phyloP scores from a whole-genome alignment of 805 yeast species.

The Wickerhamia fluorescens region DNA sequence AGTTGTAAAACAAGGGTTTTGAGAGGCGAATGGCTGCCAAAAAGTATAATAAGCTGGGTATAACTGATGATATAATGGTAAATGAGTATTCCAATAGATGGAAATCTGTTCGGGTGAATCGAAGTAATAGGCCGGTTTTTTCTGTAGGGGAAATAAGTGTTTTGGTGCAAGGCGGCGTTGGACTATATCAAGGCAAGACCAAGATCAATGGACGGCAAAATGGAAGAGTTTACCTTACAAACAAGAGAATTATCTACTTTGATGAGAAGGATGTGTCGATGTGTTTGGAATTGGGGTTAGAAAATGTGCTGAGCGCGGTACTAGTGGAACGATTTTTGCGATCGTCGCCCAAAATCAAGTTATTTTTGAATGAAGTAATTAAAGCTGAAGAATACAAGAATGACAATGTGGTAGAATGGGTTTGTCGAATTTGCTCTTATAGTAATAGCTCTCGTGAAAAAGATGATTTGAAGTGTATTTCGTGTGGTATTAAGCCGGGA shows the following conservation, averaged over 20 bases:
- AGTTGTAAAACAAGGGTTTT: too few species aligned
- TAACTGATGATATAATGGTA: too few species aligned
- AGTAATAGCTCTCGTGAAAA: constrained; percentile 35
- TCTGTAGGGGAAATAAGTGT: constrained; percentile 24
- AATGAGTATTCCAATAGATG: constrained; percentile 22
- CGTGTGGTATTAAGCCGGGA: constrained; percentile 31
- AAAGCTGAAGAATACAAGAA: background rate
- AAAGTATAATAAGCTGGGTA: too few species aligned
- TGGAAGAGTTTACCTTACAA: constrained; percentile 77
- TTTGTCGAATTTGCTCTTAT: constrained; percentile 83
- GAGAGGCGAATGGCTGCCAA: too few species aligned
- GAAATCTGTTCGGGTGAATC: constrained; percentile 30
- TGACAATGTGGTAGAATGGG: too few species aligned
- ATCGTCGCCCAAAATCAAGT: constrained; percentile 70
- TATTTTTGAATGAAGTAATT: constrained; percentile 12
- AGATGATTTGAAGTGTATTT: constrained; percentile 25
- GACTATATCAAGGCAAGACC: constrained; percentile 70
- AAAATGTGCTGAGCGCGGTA: constrained; percentile 33
- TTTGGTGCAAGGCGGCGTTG: constrained; percentile 42
- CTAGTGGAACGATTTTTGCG: constrained; percentile 53
- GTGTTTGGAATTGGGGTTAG: constrained; percentile 44
- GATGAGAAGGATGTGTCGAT: constrained; percentile 41
- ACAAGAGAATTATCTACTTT: constrained; percentile 64
- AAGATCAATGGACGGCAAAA: constrained; percentile 58
- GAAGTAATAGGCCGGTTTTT: constrained; percentile 34